A percentile compares a stretch with the other conserved stretches of the same genome.
Conservation (phyloP, 805 yeast genomes). For the Pichia thaimueangensis region DNA sequence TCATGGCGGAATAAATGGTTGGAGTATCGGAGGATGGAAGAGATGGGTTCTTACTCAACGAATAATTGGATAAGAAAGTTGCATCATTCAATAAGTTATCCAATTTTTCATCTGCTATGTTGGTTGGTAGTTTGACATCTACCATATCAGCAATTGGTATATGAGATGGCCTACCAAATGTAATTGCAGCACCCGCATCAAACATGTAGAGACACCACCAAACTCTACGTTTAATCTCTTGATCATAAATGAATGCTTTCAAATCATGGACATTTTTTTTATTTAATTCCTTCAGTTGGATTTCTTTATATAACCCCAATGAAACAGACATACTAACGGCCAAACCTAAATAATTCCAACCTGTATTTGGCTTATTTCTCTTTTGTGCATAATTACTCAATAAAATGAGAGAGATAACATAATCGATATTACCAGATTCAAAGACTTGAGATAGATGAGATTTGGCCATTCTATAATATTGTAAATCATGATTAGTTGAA, state of each 20-base stretch:
- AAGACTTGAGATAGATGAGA: conserved; percentile 39
- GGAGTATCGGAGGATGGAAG: conserved; percentile 34
- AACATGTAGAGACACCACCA: conserved; percentile 67
- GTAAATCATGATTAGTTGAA: conserved; percentile 42
- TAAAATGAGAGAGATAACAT: conserved; percentile 46
- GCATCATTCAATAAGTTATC: conserved; percentile 22
- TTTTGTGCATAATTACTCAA: conserved; percentile 58
- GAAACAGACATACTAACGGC: conserved; percentile 64
- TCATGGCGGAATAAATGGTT: conserved; percentile 52
- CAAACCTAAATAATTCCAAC: conserved; percentile 61
- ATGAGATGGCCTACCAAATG: conserved; percentile 59
- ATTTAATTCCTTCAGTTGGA: conserved; percentile 18
- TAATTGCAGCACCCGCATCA: conserved; percentile 57
- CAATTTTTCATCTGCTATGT: conserved; percentile 41
- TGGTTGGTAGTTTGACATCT: conserved; percentile 45
- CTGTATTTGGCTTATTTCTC: conserved; percentile 59
- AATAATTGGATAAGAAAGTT: conserved; percentile 8
- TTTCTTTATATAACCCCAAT: conserved; percentile 54
- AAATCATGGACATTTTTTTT: conserved; percentile 17
- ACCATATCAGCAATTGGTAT: conserved; percentile 41
- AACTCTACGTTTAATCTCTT: conserved; percentile 51
- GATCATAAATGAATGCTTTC: conserved; percentile 34
- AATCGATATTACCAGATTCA: conserved; percentile 53
- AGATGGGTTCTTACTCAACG: conserved; percentile 8
- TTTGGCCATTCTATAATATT: conserved; percentile 51